Base-by-base conservation (phyloP, 352 stramenopile genomes). In the Pythium dissimile region DNA sequence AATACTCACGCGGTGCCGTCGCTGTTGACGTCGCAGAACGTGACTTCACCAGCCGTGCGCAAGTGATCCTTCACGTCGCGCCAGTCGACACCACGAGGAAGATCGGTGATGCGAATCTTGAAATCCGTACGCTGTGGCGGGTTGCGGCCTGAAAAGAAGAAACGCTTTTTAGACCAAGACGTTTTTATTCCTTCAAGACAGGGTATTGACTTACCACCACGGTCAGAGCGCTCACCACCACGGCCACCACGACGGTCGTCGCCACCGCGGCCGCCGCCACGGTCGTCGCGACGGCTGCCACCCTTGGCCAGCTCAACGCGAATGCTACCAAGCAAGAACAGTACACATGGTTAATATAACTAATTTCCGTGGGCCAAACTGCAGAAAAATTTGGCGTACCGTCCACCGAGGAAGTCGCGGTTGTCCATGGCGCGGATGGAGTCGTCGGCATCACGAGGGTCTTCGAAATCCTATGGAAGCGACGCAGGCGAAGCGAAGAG, bases 11-110 rank as follows among this genome's bases (percentile, higher is more conserved):
- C 85, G 35, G 84, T 89, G 66, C 82, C 83, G 62, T 93, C 84
- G 24, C 67, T 71, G 67, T 93, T 76, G 13, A 94, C 79, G 58
- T 94, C 84, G 60, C 83, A 93, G 73, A 88, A 93, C 11, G 83
- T 92, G 15, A 94, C 85, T 59, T 94, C 85, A 43, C 85, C 85
- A 54, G 77, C 85, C 30, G 77, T 86, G 64, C 83, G 85, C 16
- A 94, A 62, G 59, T 90, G 90, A 64, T 93, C 83, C 80, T 94
- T 94, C 7, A 94, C 81, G 26, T 94, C 87, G 42, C 83, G 85
- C 85, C 85, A 94, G 68, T 93, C 83, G 23, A 82, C 75, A 48
- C 81, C 82, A 66, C 77, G 73, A 43, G 83, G 81, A 32, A 94
- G 67, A 45, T 92, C 85, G 41, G 85, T 86, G 59, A 94, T 76